Evolutionary conservation across 805 yeast species (phyloP).

Genomic region (Cyberlindnera maritima): DNA sequence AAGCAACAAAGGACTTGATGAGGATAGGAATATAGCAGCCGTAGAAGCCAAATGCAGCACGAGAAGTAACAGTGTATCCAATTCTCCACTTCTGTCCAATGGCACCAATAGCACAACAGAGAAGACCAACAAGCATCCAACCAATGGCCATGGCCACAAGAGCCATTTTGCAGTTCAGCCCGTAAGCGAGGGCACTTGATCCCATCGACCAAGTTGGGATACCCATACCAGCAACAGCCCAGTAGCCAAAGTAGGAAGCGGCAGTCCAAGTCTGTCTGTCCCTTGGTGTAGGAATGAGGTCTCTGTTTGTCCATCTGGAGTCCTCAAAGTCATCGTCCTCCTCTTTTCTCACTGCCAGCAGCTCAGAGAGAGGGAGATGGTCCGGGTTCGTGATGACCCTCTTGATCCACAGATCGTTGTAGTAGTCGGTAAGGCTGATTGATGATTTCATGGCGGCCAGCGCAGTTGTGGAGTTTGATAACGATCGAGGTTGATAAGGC

Average conservation of each 20-base stretch:
- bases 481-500: neutral
- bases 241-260: conserved; percentile 34
- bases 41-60: conserved; percentile 36
- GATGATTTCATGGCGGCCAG: neutral
- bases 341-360: conserved; percentile 15
- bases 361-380: conserved; percentile 13
- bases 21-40: conserved; percentile 35
- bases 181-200: conserved; percentile 27
- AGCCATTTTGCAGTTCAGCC: conserved; percentile 29
- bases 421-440: conserved; percentile 1
- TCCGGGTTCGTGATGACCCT: conserved; percentile 16
- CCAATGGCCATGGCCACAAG: conserved; percentile 31
- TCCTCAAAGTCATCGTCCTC: conserved; percentile 16
- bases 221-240: conserved; percentile 37
- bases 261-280: conserved; percentile 36
- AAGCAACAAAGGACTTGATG: conserved; percentile 35
- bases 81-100: conserved; percentile 33
- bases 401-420: conserved; percentile 15
- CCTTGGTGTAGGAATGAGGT: conserved; percentile 37
- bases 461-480: neutral
- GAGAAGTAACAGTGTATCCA: conserved; percentile 37
- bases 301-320: conserved; percentile 32
- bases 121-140: conserved; percentile 19
- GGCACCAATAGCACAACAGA: conserved; percentile 25
- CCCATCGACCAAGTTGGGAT: conserved; percentile 38